Evolutionary conservation across 2,329 filamentous ascomycete species (phyloP).

Genomic region (Graphilbum ipis-grandicollis): DNA sequence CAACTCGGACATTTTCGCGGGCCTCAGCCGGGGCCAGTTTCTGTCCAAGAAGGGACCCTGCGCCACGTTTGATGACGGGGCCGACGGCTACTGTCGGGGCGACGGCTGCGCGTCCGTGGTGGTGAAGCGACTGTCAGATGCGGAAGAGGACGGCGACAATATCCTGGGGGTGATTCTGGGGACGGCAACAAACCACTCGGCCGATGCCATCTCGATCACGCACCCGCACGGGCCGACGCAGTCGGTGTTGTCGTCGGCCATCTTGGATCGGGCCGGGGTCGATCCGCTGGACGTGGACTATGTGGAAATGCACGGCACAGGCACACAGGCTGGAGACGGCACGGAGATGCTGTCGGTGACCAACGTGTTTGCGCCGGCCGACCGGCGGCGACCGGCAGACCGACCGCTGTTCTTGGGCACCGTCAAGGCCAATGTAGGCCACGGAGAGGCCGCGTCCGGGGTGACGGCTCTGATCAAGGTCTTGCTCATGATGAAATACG

Average conservation of each 20-base stretch:
- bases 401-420: constrained; percentile 44
- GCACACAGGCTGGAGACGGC: constrained; percentile 69
- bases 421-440: constrained; percentile 47
- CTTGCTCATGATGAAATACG: constrained; percentile 46
- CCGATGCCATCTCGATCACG: constrained; percentile 67
- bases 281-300: constrained; percentile 65
- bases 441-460: constrained; percentile 44
- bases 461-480: constrained; percentile 47
- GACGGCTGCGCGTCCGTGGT: constrained; percentile 57
- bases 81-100: constrained; percentile 69
- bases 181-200: constrained; percentile 65
- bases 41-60: constrained; percentile 60
- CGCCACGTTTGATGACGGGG: constrained; percentile 65
- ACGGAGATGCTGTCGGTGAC: constrained; percentile 69
- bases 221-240: constrained; percentile 67
- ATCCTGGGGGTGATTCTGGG: constrained; percentile 61
- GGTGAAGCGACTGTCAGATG: constrained; percentile 66
- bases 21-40: constrained; percentile 61
- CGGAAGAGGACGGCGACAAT: constrained; percentile 58
- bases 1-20: constrained; percentile 65
- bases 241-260: constrained; percentile 49
- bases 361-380: constrained; percentile 28
- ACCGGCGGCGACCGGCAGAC: constrained; percentile 25
- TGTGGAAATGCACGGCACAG: constrained; percentile 81
- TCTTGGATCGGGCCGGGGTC: constrained; percentile 56